Percentiles rank a stretch among this genome's conserved stretches.
Conservation (phyloP, 139 green algal species). For the Zygnema circumcarinatum region DNA sequence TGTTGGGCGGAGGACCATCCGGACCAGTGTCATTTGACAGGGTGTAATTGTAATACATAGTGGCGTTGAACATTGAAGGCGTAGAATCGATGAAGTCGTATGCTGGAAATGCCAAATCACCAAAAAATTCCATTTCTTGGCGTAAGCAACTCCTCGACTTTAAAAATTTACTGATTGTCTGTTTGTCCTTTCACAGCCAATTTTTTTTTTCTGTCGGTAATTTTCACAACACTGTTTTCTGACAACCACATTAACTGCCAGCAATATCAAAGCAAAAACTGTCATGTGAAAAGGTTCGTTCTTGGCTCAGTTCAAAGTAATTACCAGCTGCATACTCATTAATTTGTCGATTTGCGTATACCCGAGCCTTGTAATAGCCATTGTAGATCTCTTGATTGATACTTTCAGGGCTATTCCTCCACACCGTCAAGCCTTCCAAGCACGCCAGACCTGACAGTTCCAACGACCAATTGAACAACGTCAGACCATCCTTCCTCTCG, state of each 20-base stretch:
- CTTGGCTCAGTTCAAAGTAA: background rate
- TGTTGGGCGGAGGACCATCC: conserved; percentile 6
- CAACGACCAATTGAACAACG: no score
- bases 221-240: no score
- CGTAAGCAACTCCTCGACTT: background rate
- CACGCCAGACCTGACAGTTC: conserved; percentile 15
- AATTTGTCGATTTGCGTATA: conserved; percentile 7
- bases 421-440: conserved; percentile 18
- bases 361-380: conserved; percentile 33
- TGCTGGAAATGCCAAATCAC: conserved; percentile 5
- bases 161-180: background rate
- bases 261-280: no score
- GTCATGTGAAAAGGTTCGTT: no score
- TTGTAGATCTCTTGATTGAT: conserved; percentile 43
- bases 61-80: background rate
- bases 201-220: no score
- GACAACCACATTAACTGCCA: no score
- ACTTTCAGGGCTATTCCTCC: background rate
- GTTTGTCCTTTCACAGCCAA: background rate
- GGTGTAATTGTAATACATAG: conserved; percentile 57
- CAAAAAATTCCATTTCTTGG: conserved; percentile 1
- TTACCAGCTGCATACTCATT: conserved; percentile 19
- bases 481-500: no score
- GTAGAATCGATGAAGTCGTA: conserved; percentile 50
- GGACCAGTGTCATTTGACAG: conserved; percentile 16